phyloP scores from a whole-genome alignment of 2,329 filamentous ascomycete genomes.

The Nakataea oryzae region DNA sequence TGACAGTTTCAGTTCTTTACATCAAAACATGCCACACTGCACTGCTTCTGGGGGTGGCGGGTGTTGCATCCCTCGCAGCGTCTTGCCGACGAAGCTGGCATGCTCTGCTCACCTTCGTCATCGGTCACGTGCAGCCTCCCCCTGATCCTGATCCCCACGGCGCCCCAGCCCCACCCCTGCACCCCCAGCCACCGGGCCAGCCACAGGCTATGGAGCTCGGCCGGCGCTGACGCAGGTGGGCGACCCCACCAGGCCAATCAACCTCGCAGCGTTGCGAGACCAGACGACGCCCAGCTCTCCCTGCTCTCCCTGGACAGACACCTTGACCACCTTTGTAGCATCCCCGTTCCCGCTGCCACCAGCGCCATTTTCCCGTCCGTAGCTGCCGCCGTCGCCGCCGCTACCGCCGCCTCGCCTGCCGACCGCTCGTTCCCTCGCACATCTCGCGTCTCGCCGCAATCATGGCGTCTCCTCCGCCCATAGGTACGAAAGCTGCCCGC shows the following conservation, averaged over 20 bases:
- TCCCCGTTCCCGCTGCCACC: too few species aligned
- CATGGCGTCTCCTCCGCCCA: constrained; percentile 43
- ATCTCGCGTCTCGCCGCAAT: constrained; percentile 6
- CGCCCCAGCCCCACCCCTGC: not conserved
- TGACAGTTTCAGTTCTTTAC: too few species aligned
- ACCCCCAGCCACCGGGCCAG: not conserved
- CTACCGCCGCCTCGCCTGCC: not conserved
- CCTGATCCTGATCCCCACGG: not conserved
- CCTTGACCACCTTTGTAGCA: not conserved
- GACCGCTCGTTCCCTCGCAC: too few species aligned
- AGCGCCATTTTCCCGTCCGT: not conserved
- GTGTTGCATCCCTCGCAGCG: too few species aligned
- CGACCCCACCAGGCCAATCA: constrained; percentile 1
- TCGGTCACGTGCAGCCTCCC: not conserved
- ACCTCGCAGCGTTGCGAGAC: not conserved
- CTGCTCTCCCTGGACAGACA: not conserved
- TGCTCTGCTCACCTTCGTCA: too few species aligned
- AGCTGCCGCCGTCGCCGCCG: not conserved
- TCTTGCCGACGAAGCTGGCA: too few species aligned
- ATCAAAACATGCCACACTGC: too few species aligned
- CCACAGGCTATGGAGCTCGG: not conserved
- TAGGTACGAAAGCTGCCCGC: constrained; percentile 29
- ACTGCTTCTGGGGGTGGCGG: too few species aligned
- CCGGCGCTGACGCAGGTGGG: constrained; percentile 1
- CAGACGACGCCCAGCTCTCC: not conserved